These are phyloP conservation scores for Scytalidium lignicola DNA, from an alignment of 2,329 filamentous ascomycete genomes.

Conservation along the genomic window DNA sequence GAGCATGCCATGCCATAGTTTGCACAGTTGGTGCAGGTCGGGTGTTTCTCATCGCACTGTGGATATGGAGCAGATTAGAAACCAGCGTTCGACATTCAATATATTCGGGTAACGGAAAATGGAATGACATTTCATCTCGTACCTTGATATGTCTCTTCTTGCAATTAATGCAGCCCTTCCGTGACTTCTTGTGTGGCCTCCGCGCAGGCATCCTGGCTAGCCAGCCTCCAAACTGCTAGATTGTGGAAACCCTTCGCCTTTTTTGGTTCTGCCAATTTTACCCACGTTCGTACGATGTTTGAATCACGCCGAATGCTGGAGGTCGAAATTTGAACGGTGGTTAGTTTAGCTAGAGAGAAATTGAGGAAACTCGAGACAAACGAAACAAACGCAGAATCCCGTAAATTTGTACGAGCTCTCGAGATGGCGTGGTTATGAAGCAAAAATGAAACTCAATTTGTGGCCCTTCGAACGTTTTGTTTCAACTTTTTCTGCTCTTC, in stretches of 20 bases:
- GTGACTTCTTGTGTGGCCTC: constrained; percentile 6
- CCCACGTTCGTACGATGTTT: too few relatives aligned
- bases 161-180: constrained; percentile 5
- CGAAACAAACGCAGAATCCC: too few relatives aligned
- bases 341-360: too few relatives aligned
- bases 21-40: constrained; percentile 11
- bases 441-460: too few relatives aligned
- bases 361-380: too few relatives aligned
- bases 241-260: not conserved
- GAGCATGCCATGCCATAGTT: not conserved
- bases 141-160: constrained; percentile 11
- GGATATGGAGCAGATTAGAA: not conserved
- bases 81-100: too few relatives aligned
- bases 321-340: too few relatives aligned
- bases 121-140: not conserved
- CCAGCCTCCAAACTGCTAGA: not conserved
- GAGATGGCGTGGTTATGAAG: too few relatives aligned
- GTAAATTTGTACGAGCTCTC: too few relatives aligned
- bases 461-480: too few relatives aligned
- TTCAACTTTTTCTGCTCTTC: too few relatives aligned
- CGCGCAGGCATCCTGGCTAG: constrained; percentile 7
- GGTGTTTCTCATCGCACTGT: constrained; percentile 15
- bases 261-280: not conserved
- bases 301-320: too few relatives aligned
- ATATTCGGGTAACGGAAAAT: not conserved